phyloP scores from a whole-genome alignment of 1,139 yeast species.

The Oligophagozyma castellii region DNA sequence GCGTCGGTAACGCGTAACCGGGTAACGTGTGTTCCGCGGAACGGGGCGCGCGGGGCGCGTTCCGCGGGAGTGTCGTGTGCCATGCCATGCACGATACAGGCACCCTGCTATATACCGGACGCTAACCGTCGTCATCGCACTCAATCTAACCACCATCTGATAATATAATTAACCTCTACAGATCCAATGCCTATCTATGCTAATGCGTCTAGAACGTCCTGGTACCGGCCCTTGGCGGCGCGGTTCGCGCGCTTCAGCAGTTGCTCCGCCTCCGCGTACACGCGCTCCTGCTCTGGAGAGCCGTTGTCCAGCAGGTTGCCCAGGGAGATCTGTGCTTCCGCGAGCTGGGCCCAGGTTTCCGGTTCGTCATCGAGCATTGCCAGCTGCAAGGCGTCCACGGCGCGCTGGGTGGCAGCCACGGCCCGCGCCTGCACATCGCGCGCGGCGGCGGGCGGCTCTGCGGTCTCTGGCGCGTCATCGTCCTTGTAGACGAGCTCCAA shows the following conservation, averaged over 20 bases:
- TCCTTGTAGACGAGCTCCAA: slow-evolving; percentile 45
- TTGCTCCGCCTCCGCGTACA: slow-evolving; percentile 55
- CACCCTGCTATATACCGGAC: too few relatives aligned
- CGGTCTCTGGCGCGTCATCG: slow-evolving; percentile 31
- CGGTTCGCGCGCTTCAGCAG: slow-evolving; percentile 52
- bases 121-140: too few relatives aligned
- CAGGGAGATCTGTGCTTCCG: slow-evolving; percentile 70
- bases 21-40: too few relatives aligned
- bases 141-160: too few relatives aligned
- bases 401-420: slow-evolving; percentile 36
- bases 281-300: slow-evolving; percentile 46
- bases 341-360: slow-evolving; percentile 64
- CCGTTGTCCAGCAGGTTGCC: slow-evolving; percentile 63
- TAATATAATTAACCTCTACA: too few relatives aligned
- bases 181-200: too few relatives aligned
- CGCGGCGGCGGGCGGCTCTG: slow-evolving; percentile 17
- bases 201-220: slow-evolving; percentile 37
- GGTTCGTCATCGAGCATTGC: slow-evolving; percentile 67
- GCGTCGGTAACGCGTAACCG: too few relatives aligned
- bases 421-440: slow-evolving; percentile 38
- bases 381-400: slow-evolving; percentile 40
- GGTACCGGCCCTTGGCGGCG: slow-evolving; percentile 62
- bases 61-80: too few relatives aligned
- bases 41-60: too few relatives aligned
- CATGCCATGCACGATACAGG: too few relatives aligned